These are phyloP conservation scores for Chrysopogon serrulatus DNA, from an alignment of 176 grass and related monocot species.

Conservation along the genomic window DNA sequence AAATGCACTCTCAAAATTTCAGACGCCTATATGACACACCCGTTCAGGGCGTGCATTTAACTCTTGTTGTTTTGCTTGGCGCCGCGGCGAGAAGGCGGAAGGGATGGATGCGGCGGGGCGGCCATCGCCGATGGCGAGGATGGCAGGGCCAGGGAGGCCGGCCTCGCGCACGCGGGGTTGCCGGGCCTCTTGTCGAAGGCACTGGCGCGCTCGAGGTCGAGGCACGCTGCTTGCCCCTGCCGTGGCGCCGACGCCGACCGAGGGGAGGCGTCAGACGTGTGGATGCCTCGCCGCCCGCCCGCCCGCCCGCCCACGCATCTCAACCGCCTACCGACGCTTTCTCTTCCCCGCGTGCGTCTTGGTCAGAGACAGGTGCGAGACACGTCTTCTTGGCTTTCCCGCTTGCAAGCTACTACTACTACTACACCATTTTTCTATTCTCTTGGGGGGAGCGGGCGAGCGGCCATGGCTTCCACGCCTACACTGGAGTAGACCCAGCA, in stretches of 20 bases:
- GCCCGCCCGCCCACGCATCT: conserved; percentile 14
- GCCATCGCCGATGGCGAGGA: background rate
- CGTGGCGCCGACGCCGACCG: background rate
- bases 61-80: background rate
- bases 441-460: background rate
- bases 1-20: too few species aligned
- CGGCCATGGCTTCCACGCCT: background rate
- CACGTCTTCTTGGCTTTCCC: conserved; percentile 9
- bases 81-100: background rate
- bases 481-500: background rate
- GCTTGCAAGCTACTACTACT: background rate
- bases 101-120: background rate
- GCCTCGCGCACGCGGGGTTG: background rate
- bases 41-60: too few species aligned
- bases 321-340: background rate
- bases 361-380: conserved; percentile 6
- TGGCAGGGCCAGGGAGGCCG: background rate
- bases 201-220: too few species aligned
- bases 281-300: background rate
- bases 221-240: background rate
- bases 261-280: background rate
- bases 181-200: background rate
- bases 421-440: background rate
- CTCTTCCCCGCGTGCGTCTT: background rate
- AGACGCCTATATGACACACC: too few species aligned